phyloP scores from a whole-genome alignment of 1,284 basidiomycete genomes.

The Ustilago loliicola region DNA sequence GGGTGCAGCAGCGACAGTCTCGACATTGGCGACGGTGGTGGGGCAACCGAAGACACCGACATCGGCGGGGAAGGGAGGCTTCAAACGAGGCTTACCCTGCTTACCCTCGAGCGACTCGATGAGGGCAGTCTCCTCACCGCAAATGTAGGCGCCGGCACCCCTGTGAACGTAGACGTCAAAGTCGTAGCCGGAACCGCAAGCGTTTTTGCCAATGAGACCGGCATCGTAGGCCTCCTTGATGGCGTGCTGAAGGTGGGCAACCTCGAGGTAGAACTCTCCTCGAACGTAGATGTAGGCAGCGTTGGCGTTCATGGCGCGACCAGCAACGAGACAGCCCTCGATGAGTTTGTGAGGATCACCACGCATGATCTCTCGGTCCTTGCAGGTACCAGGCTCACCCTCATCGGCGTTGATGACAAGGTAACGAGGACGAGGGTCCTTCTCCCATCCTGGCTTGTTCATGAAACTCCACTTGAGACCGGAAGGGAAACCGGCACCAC shows the following conservation, averaged over 20 bases:
- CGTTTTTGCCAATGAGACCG: conserved; percentile 91
- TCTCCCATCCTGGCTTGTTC: conserved; percentile 99
- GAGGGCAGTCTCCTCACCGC: conserved; percentile 97
- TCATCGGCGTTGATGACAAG: conserved; percentile 98
- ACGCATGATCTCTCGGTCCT: conserved; percentile 97
- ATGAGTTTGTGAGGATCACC: conserved; percentile 98
- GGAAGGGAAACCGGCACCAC: conserved; percentile 96
- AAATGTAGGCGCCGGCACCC: conserved; percentile 97
- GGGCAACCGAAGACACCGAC: conserved; percentile 97
- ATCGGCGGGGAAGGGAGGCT: conserved; percentile 99
- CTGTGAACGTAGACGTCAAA: conserved; percentile 98
- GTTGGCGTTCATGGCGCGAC: conserved; percentile 96
- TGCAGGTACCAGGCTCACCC: conserved; percentile 98
- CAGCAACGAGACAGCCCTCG: conserved; percentile 96
- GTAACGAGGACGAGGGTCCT: conserved; percentile 91
- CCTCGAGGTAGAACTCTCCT: conserved; percentile 97
- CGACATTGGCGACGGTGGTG: conserved; percentile 97
- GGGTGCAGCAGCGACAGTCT: conserved; percentile 96
- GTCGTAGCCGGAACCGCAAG: conserved; percentile 89
- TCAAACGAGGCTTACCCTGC: conserved; percentile 96
- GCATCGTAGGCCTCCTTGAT: conserved; percentile 94
- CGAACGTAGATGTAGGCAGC: conserved; percentile 99
- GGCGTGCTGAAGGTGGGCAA: conserved; percentile 90
- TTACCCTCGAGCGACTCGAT: conserved; percentile 97
- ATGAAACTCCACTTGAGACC: conserved; percentile 98